phyloP scores from a whole-genome alignment of 2,329 filamentous ascomycete species.

The Cladorrhinum sp. region DNA sequence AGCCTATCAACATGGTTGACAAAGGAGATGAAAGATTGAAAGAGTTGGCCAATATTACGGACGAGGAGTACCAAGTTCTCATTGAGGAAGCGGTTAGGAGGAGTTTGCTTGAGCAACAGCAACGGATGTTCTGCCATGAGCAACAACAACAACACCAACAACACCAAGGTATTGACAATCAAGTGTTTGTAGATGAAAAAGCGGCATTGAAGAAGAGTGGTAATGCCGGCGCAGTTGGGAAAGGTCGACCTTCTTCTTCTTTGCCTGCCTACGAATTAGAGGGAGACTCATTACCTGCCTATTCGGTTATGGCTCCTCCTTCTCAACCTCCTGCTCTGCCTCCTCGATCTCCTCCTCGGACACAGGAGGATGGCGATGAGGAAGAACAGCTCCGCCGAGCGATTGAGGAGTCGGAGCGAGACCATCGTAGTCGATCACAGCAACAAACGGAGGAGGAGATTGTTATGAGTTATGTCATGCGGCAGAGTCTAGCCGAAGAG shows the following conservation, averaged over 20 bases:
- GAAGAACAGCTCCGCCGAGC: conserved; percentile 47
- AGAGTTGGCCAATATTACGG: conserved; percentile 47
- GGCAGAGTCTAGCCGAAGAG: conserved; percentile 70
- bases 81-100: conserved; percentile 55
- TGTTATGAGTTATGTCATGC: conserved; percentile 73
- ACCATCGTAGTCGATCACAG: conserved; percentile 43
- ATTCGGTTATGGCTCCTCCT: background rate
- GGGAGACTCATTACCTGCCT: background rate
- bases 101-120: conserved; percentile 39
- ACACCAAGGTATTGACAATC: no score
- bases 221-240: background rate
- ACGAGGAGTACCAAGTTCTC: conserved; percentile 56
- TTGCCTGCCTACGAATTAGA: background rate
- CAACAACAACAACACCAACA: conserved; percentile 12
- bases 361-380: conserved; percentile 29
- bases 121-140: conserved; percentile 5
- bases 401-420: conserved; percentile 46
- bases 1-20: background rate
- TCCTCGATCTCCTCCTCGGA: background rate
- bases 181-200: background rate
- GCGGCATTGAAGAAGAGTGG: conserved; percentile 22
- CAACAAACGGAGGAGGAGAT: conserved; percentile 65
- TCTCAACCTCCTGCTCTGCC: background rate
- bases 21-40: conserved; percentile 29
- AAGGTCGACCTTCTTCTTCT: background rate